Conservation (phyloP, 129 eudicot species). For the Dittrichia graveolens region DNA sequence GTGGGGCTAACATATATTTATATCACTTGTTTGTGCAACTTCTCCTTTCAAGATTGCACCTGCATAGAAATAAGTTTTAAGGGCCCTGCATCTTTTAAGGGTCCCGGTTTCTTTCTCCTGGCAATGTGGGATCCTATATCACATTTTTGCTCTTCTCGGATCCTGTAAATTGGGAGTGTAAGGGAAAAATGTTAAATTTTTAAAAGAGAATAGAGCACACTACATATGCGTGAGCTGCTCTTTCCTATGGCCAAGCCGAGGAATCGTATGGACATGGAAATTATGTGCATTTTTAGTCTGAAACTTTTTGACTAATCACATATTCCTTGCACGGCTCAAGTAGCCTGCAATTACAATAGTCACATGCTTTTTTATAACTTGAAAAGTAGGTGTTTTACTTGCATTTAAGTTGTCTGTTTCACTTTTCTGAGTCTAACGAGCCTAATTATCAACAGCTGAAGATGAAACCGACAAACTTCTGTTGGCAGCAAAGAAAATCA, state of each 20-base stretch:
- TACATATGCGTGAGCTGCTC: neutral
- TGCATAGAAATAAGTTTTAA: constrained; percentile 10
- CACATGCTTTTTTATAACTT: neutral
- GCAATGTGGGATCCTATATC: neutral
- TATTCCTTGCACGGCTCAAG: neutral
- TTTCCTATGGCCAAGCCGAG: no score
- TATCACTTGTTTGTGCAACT: constrained; percentile 22
- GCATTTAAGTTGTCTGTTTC: neutral
- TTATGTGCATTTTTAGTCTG: constrained; percentile 5
- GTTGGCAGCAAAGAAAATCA: constrained; percentile 78
- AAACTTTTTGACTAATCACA: constrained; percentile 9
- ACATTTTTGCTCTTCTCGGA: neutral
- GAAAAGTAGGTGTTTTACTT: neutral
- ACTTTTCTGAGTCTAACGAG: constrained; percentile 29
- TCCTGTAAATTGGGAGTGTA: neutral
- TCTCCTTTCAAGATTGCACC: constrained; percentile 19
- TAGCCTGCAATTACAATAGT: neutral
- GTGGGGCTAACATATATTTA: constrained; percentile 10
- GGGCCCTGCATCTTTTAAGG: constrained; percentile 4
- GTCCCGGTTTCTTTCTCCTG: constrained; percentile 4
- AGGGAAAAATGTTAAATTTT: neutral
- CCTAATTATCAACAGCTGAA: constrained; percentile 53
- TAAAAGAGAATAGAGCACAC: neutral
- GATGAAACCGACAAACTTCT: constrained; percentile 71
- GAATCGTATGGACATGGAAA: neutral